phyloP scores from a whole-genome alignment of 2,329 filamentous ascomycete genomes.

The Hortaea werneckii region DNA sequence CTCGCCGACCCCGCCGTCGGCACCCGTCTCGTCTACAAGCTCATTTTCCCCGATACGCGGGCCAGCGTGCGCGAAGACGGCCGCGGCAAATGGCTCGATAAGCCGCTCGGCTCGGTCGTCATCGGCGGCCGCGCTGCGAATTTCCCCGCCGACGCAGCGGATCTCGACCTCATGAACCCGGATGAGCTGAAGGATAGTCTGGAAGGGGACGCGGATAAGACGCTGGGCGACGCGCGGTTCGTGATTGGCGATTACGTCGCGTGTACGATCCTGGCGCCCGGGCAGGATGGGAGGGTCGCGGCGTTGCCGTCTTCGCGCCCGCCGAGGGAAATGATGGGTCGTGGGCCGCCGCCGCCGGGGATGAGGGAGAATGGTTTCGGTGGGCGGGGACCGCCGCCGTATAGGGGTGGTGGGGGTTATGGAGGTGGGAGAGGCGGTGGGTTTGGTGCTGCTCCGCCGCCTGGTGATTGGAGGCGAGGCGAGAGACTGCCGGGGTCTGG shows the following conservation, averaged over 20 bases:
- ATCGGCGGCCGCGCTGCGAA: slow-evolving; percentile 42
- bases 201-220: slow-evolving; percentile 57
- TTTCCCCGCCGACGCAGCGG: slow-evolving; percentile 18
- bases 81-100: slow-evolving; percentile 58
- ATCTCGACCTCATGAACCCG: too few relatives aligned
- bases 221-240: slow-evolving; percentile 65
- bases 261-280: slow-evolving; percentile 68
- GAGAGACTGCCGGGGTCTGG: slow-evolving; percentile 20
- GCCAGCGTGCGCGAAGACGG: slow-evolving; percentile 32
- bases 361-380: slow-evolving; percentile 11
- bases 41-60: slow-evolving; percentile 70
- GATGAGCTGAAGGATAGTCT: slow-evolving; percentile 15
- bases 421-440: slow-evolving; percentile 13
- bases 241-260: slow-evolving; percentile 83
- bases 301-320: slow-evolving; percentile 34
- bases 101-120: slow-evolving; percentile 74
- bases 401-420: slow-evolving; percentile 15
- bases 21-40: slow-evolving; percentile 75
- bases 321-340: slow-evolving; percentile 15
- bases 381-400: too few relatives aligned
- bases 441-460: slow-evolving; percentile 20
- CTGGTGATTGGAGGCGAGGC: slow-evolving; percentile 31
- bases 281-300: slow-evolving; percentile 63
- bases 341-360: slow-evolving; percentile 7
- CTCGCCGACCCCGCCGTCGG: slow-evolving; percentile 68